These are phyloP conservation scores for Blumeria graminis DNA, from an alignment of 2,329 filamentous ascomycete genomes.

Conservation along the genomic window DNA sequence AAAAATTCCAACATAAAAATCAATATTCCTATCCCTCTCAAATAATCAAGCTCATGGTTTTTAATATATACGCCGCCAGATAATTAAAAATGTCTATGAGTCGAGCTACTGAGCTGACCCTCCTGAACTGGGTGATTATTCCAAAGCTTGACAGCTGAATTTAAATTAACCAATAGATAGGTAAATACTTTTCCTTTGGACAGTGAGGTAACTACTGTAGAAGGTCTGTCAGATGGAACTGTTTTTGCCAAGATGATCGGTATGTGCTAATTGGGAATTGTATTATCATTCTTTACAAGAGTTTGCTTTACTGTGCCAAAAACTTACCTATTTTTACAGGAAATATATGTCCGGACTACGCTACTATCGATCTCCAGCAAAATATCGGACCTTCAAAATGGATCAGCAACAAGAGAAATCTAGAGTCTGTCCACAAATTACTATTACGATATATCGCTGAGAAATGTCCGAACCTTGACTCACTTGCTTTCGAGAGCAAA, in stretches of 20 bases:
- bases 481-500: conserved; percentile 23
- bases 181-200: conserved; percentile 16
- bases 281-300: neutral
- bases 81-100: neutral
- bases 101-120: conserved; percentile 25
- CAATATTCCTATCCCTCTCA: too few relatives aligned
- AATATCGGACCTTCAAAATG: conserved; percentile 17
- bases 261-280: conserved; percentile 16
- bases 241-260: conserved; percentile 15
- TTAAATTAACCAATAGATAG: conserved; percentile 10
- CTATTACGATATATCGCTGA: conserved; percentile 30
- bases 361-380: conserved; percentile 26
- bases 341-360: conserved; percentile 32
- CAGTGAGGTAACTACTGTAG: conserved; percentile 11
- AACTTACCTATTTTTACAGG: conserved; percentile 21
- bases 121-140: conserved; percentile 27
- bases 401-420: conserved; percentile 23
- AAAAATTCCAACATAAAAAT: too few relatives aligned
- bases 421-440: conserved; percentile 29
- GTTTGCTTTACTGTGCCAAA: neutral
- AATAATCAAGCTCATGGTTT: too few relatives aligned
- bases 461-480: conserved; percentile 25
- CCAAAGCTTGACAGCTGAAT: neutral
- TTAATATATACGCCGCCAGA: neutral
- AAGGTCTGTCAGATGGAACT: conserved; percentile 16